Conservation (phyloP, 495 filamentous ascomycete species). For the Hypoxylon crocopeplum region DNA sequence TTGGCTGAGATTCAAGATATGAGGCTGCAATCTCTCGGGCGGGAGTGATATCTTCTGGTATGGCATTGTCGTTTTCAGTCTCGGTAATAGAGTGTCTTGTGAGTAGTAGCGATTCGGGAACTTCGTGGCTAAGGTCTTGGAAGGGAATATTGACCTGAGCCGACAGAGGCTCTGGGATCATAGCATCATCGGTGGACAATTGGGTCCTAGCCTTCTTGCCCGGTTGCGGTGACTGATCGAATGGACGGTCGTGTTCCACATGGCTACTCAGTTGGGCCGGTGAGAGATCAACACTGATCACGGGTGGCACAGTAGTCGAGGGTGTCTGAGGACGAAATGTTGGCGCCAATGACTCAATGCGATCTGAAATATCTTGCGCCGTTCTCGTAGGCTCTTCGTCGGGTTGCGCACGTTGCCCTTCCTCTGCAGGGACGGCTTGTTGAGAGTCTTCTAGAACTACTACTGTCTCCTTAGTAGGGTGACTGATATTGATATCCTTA, state of each 20-base stretch:
- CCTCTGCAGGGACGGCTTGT: conserved; percentile 13
- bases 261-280: conserved; percentile 47
- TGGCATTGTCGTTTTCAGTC: background rate
- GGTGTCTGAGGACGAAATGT: conserved; percentile 30
- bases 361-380: conserved; percentile 11
- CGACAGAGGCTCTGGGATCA: conserved; percentile 16
- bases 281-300: conserved; percentile 34
- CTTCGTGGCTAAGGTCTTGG: background rate
- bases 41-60: conserved; percentile 12
- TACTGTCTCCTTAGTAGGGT: conserved; percentile 22
- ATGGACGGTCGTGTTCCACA: conserved; percentile 48
- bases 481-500: conserved; percentile 36
- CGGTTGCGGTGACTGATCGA: conserved; percentile 42
- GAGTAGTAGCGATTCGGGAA: conserved; percentile 2
- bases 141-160: conserved; percentile 1
- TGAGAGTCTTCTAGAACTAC: conserved; percentile 10
- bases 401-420: conserved; percentile 14
- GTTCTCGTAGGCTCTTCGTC: conserved; percentile 11
- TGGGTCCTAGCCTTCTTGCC: conserved; percentile 47
- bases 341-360: conserved; percentile 13
- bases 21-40: conserved; percentile 32
- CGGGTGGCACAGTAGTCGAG: conserved; percentile 1
- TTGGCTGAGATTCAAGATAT: conserved; percentile 29
- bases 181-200: conserved; percentile 31
- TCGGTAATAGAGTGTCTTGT: background rate